These are phyloP conservation scores for Colletotrichum filicis DNA, from an alignment of 2,329 filamentous ascomycete genomes.

Conservation along the genomic window DNA sequence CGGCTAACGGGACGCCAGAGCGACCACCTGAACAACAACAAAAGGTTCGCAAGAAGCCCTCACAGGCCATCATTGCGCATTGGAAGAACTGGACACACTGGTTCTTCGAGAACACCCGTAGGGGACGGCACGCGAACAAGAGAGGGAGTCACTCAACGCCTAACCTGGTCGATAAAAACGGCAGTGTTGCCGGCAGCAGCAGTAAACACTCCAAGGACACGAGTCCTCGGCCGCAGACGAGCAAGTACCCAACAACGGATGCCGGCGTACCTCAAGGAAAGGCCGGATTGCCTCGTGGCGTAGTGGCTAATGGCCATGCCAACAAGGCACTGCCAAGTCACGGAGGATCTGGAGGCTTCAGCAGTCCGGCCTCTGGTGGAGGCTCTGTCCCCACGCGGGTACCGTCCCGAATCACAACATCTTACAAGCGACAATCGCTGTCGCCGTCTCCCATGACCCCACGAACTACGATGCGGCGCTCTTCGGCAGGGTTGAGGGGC, in stretches of 20 bases:
- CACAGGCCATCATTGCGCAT: slow-evolving; percentile 67
- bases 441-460: slow-evolving; percentile 91
- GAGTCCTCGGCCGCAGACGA: slow-evolving; percentile 69
- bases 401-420: slow-evolving; percentile 48
- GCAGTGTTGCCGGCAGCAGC: slow-evolving; percentile 46
- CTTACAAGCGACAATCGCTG: slow-evolving; percentile 80
- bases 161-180: slow-evolving; percentile 64
- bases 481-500: slow-evolving; percentile 85
- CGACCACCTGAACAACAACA: slow-evolving; percentile 46
- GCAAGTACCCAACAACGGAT: slow-evolving; percentile 61
- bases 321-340: slow-evolving; percentile 39
- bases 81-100: slow-evolving; percentile 75
- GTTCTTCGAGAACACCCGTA: slow-evolving; percentile 68
- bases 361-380: slow-evolving; percentile 42
- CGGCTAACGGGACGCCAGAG: slow-evolving; percentile 45
- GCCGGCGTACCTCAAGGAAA: slow-evolving; percentile 49
- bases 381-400: slow-evolving; percentile 44
- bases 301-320: slow-evolving; percentile 62
- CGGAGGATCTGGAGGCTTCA: slow-evolving; percentile 26
- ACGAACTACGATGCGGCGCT: slow-evolving; percentile 84
- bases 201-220: slow-evolving; percentile 60
- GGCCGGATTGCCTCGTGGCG: slow-evolving; percentile 59
- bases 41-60: slow-evolving; percentile 66
- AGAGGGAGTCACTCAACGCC: slow-evolving; percentile 68
- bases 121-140: slow-evolving; percentile 59